These are phyloP conservation scores for Leptomonas seymouri DNA, from an alignment of 208 protist genomes.

Conservation along the genomic window DNA sequence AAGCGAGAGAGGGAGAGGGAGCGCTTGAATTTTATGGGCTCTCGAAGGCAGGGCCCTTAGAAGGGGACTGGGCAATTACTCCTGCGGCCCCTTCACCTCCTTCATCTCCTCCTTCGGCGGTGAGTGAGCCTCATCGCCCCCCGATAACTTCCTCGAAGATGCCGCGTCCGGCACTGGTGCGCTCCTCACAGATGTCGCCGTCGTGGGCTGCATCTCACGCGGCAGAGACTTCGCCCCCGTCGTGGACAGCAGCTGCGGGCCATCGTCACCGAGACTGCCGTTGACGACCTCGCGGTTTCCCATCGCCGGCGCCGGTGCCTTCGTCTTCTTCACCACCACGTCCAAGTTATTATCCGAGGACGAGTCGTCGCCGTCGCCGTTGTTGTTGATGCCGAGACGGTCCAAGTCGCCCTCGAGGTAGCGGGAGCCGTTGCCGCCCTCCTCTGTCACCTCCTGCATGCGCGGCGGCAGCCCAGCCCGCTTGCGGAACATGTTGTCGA, in stretches of 20 bases:
- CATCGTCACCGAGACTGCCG: background rate
- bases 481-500: conserved; percentile 79
- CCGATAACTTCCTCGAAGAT: too few species aligned
- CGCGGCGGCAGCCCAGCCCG: conserved; percentile 49
- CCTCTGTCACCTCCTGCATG: conserved; percentile 32
- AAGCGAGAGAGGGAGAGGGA: background rate
- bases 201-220: background rate
- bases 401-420: conserved; percentile 9
- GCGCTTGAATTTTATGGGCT: background rate
- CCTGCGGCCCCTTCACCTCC: background rate
- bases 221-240: background rate
- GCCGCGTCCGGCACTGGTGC: background rate
- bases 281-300: background rate
- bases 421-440: conserved; percentile 5
- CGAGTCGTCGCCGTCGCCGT: background rate
- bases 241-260: background rate
- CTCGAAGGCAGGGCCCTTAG: background rate
- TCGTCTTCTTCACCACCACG: conserved; percentile 2
- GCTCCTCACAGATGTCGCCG: background rate
- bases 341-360: conserved; percentile 15
- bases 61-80: background rate
- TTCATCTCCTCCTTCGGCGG: background rate
- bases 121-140: background rate
- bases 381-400: background rate
- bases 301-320: background rate